Base-by-base conservation (phyloP, 2,329 filamentous ascomycete genomes). In the Daldinia eschscholtzii region DNA sequence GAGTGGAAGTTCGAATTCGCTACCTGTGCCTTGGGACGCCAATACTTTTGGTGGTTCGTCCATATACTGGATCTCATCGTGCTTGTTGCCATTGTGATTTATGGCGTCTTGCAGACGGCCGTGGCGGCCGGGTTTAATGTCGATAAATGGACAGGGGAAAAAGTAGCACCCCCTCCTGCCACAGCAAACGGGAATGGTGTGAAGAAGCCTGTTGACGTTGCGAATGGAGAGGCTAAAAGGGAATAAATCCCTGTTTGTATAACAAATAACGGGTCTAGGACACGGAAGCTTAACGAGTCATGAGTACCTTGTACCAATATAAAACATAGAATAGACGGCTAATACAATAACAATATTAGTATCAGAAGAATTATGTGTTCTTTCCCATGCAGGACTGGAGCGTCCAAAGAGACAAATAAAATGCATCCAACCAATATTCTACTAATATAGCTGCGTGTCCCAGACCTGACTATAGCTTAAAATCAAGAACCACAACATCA, bases 1-100 rank as follows among this genome's bases (percentile, higher is more conserved):
- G 88, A 92, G 78, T 99, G 96, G 96, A 86, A 86, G 71, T 92
- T 92, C 72, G 93, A 95, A 74, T 96, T 96, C 74, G 84, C 83
- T 7, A 92, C 88, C 70, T 99, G 96, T 78, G 85, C 87, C 2
- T 82, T 97, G 39, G 96, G 96, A 0, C 88, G 90, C 26, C 95
- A 98, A 84, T 93, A 97, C 82, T 86, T 94, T 59, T 99, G 96
- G 96, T 99, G 96, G 96, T 85, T 88, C 4, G 89, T 96, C 5
- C 94, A 98, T 83, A 85, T 94, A 52, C 68, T 93, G 37, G 91
- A 93, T 76, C 71, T 93, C 6, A 75, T 84, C 62, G 80, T 82
- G 1, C 41, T 84, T 1, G 52, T 82, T 5, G 76, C 74, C 13
- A 68, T 78, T 0, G 20, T 78, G 1, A 70, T 70, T 4, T 80